These are phyloP conservation scores for Penicillium mononematosum DNA, from an alignment of 495 filamentous ascomycete species.

Conservation along the genomic window DNA sequence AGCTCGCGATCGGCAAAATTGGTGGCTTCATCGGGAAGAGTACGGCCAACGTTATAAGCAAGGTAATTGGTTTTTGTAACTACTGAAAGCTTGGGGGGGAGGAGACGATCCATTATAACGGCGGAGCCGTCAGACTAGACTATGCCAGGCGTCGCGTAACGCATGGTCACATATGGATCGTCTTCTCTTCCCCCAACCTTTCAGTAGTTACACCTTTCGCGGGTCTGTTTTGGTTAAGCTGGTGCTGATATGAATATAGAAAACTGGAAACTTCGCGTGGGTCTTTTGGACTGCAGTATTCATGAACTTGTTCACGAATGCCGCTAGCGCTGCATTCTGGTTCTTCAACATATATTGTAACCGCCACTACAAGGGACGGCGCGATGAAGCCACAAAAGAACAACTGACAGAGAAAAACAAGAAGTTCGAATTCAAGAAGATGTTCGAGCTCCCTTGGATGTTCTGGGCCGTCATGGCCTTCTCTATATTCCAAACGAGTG, in stretches of 20 bases:
- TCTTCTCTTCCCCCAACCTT: too few species aligned
- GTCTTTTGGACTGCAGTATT: slow-evolving; percentile 47
- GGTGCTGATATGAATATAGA: slow-evolving; percentile 20
- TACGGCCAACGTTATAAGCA: slow-evolving; percentile 39
- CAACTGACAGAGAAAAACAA: slow-evolving; percentile 45
- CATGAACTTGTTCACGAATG: slow-evolving; percentile 50
- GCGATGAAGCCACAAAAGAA: slow-evolving; percentile 42
- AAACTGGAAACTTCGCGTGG: slow-evolving; percentile 48
- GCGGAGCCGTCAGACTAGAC: too few species aligned
- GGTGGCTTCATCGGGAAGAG: slow-evolving; percentile 39
- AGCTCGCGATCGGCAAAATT: slow-evolving; percentile 45
- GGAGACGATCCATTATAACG: too few species aligned
- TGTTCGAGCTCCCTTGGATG: slow-evolving; percentile 45
- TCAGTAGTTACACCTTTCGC: too few species aligned
- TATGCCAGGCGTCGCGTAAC: too few species aligned
- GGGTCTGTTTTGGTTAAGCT: neutral
- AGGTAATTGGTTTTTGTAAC: too few species aligned
- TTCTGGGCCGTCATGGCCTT: slow-evolving; percentile 44
- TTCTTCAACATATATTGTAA: slow-evolving; percentile 42
- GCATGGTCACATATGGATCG: too few species aligned
- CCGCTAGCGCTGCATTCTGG: slow-evolving; percentile 39
- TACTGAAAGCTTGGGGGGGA: too few species aligned
- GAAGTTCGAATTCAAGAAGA: slow-evolving; percentile 43
- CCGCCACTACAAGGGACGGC: slow-evolving; percentile 28
- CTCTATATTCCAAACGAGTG: slow-evolving; percentile 45